These are phyloP conservation scores for Geotrichum candidum DNA, from an alignment of 1,139 yeast genomes.

Conservation along the genomic window DNA sequence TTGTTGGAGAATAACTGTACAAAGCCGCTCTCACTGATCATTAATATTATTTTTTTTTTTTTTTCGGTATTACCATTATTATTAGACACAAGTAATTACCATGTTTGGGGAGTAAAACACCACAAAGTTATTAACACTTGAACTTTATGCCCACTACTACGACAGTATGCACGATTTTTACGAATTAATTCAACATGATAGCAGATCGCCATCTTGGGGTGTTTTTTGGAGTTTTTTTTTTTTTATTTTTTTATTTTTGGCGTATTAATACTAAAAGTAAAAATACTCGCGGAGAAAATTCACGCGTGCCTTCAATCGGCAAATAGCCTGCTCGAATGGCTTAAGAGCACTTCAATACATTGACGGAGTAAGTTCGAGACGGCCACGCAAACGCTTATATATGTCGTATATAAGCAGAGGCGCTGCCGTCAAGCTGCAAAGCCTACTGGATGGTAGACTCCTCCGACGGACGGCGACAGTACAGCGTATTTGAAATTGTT, in stretches of 20 bases:
- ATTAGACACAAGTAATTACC: not conserved
- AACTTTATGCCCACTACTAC: too few relatives aligned
- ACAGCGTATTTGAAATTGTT: not conserved
- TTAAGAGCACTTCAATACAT: not conserved
- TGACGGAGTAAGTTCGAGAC: constrained; percentile 7
- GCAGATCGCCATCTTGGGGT: not conserved
- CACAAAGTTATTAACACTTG: too few relatives aligned
- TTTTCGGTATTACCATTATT: not conserved
- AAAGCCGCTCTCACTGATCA: not conserved
- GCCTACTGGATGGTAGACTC: not conserved
- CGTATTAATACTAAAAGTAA: not conserved
- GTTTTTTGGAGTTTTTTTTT: not conserved
- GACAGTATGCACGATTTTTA: too few relatives aligned
- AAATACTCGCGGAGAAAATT: constrained; percentile 9
- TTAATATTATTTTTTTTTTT: not conserved
- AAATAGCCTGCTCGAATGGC: constrained; percentile 5
- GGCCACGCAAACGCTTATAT: not conserved
- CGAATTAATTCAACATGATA: not conserved
- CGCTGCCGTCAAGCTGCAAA: not conserved
- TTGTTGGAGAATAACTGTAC: not conserved
- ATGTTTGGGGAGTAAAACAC: too few relatives aligned
- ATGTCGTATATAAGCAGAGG: not conserved
- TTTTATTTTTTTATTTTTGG: not conserved
- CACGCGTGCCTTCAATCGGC: constrained; percentile 11
- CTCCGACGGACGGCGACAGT: not conserved